Conservation (phyloP, 805 yeast genomes). For the Ogataea polymorpha region DNA sequence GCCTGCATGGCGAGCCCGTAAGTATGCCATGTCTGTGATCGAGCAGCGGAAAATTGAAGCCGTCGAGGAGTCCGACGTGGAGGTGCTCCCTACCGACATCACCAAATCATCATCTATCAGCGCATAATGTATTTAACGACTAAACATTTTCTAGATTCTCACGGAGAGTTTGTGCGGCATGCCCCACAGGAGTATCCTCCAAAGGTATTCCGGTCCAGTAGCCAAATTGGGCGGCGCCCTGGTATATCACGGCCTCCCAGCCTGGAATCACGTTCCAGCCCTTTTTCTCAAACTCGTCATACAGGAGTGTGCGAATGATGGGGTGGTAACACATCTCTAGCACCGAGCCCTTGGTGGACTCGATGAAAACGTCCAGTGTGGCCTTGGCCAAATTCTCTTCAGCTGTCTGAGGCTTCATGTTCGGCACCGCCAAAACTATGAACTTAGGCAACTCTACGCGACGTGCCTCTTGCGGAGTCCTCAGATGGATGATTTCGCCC, state of each 20-base stretch:
- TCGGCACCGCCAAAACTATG: constrained; percentile 11
- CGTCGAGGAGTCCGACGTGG: no score
- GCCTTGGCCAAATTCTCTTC: constrained; percentile 11
- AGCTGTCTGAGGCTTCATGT: constrained; percentile 4
- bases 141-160: constrained; percentile 1
- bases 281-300: constrained; percentile 8
- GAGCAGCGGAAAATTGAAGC: no score
- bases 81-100: no score
- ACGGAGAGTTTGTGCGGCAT: constrained; percentile 4
- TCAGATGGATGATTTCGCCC: constrained; percentile 9
- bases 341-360: constrained; percentile 4
- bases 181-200: constrained; percentile 5
- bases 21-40: no score
- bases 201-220: constrained; percentile 9
- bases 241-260: constrained; percentile 14
- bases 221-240: constrained; percentile 13
- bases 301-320: constrained; percentile 5
- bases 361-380: constrained; percentile 7
- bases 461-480: constrained; percentile 7
- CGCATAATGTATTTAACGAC: no score
- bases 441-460: constrained; percentile 4
- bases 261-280: constrained; percentile 15
- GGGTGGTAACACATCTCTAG: constrained; percentile 16
- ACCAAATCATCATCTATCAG: no score
- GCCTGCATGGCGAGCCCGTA: no score